Evolutionary conservation across 148 eudicot genomes (phyloP).

Genomic region (Amaranthus hypochondriacus): DNA sequence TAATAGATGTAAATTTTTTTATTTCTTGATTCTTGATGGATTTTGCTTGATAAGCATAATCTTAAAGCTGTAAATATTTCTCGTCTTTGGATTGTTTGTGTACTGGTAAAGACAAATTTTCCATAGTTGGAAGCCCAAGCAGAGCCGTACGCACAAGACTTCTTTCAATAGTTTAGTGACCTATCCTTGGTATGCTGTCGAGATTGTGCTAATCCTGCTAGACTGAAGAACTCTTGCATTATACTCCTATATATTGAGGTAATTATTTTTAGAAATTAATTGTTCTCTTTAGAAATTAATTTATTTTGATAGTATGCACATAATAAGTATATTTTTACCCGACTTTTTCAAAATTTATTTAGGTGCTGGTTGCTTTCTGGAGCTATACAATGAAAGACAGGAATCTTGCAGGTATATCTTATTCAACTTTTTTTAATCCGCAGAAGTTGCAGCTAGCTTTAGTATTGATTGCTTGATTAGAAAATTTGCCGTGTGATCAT

Average conservation of each 20-base stretch:
- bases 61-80: background rate
- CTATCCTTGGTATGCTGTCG: background rate
- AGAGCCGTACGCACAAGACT: background rate
- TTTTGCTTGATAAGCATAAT: background rate
- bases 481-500: background rate
- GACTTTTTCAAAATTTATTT: background rate
- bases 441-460: background rate
- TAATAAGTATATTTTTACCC: background rate
- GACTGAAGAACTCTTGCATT: background rate
- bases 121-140: background rate
- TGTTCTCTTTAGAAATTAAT: background rate
- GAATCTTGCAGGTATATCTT: background rate
- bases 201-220: background rate
- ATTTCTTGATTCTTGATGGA: background rate
- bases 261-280: background rate
- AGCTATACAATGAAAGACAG: background rate
- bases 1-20: background rate
- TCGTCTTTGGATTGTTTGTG: background rate
- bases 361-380: background rate
- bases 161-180: background rate
- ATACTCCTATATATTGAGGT: conserved; percentile 6
- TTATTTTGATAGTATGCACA: background rate
- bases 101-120: background rate
- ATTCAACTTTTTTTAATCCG: background rate
- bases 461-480: background rate